Evolutionary conservation across 2,329 filamentous ascomycete genomes (phyloP).

Genomic region (Hypoxylon rubiginosum): DNA sequence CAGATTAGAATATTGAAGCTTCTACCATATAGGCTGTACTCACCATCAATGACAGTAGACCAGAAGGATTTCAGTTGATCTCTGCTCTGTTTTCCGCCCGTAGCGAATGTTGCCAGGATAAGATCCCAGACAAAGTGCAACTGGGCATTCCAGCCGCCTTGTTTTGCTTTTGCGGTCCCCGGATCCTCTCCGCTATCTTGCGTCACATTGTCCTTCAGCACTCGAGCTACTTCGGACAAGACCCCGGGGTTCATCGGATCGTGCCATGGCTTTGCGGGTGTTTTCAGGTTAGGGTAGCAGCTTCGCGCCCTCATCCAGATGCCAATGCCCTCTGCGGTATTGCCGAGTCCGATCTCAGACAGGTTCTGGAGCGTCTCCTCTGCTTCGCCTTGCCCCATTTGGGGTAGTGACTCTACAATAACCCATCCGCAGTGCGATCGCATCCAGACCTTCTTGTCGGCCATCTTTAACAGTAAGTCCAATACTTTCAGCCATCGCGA

Average conservation of each 20-base stretch:
- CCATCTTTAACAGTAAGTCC: conserved; percentile 78
- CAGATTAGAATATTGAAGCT: conserved; percentile 24
- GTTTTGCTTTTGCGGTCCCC: conserved; percentile 65
- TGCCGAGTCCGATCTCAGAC: conserved; percentile 74
- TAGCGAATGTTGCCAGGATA: conserved; percentile 71
- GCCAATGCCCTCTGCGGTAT: conserved; percentile 89
- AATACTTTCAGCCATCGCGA: conserved; percentile 77
- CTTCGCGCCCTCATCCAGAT: conserved; percentile 83
- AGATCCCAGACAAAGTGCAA: conserved; percentile 91
- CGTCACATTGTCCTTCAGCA: conserved; percentile 81
- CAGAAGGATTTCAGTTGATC: conserved; percentile 82
- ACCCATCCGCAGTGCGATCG: conserved; percentile 89
- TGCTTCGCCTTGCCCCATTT: conserved; percentile 70
- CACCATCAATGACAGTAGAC: conserved; percentile 87
- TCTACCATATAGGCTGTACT: conserved; percentile 52
- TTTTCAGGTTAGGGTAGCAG: conserved; percentile 72
- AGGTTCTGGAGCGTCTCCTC: conserved; percentile 74
- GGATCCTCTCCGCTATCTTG: conserved; percentile 63
- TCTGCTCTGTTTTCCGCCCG: conserved; percentile 52
- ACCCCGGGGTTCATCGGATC: conserved; percentile 81
- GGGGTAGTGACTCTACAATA: conserved; percentile 78
- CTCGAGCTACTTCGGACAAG: conserved; percentile 76
- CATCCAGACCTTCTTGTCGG: conserved; percentile 88
- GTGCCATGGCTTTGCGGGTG: conserved; percentile 80
- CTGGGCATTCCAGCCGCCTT: conserved; percentile 82